Percentiles rank a stretch among this genome's conserved stretches.
Evolutionary conservation across 805 yeast species (phyloP).

Genomic region (Cyberlindnera bimundalis): DNA sequence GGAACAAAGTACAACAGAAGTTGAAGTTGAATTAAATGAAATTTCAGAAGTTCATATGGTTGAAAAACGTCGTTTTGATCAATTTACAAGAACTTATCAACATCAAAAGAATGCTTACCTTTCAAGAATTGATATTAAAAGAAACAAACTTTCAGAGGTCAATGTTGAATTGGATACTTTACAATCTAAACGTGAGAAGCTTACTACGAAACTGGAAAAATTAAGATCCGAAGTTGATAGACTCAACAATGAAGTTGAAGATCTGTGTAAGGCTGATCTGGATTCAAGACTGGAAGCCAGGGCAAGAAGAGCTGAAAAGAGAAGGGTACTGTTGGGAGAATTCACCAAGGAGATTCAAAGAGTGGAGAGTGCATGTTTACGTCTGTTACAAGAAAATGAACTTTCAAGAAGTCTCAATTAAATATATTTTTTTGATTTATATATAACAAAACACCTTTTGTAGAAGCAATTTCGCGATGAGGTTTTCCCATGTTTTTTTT

Average conservation of each 20-base stretch:
- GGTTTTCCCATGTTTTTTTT: background rate
- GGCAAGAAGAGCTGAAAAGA: conserved; percentile 21
- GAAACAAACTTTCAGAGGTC: conserved; percentile 24
- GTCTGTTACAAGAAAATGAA: conserved; percentile 21
- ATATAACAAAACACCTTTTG: no score
- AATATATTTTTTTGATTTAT: no score
- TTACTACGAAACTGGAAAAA: conserved; percentile 30
- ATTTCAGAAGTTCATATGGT: conserved; percentile 36
- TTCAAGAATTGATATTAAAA: conserved; percentile 24
- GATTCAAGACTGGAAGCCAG: conserved; percentile 18
- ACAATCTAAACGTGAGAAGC: conserved; percentile 32
- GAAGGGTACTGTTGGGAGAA: conserved; percentile 23
- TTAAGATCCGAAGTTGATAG: conserved; percentile 20
- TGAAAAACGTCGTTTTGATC: conserved; percentile 37
- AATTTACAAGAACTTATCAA: conserved; percentile 31
- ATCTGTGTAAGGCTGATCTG: conserved; percentile 15
- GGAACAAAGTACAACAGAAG: conserved; percentile 12
- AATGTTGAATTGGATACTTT: conserved; percentile 31
- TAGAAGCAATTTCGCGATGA: no score
- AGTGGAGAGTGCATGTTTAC: conserved; percentile 18
- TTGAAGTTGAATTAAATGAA: conserved; percentile 32
- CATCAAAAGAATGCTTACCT: conserved; percentile 31
- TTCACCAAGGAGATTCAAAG: conserved; percentile 27
- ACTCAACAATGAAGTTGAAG: conserved; percentile 16
- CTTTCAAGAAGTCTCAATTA: conserved; percentile 10